These are phyloP conservation scores for Trametes villosa DNA, from an alignment of 768 basidiomycete species.

Conservation along the genomic window DNA sequence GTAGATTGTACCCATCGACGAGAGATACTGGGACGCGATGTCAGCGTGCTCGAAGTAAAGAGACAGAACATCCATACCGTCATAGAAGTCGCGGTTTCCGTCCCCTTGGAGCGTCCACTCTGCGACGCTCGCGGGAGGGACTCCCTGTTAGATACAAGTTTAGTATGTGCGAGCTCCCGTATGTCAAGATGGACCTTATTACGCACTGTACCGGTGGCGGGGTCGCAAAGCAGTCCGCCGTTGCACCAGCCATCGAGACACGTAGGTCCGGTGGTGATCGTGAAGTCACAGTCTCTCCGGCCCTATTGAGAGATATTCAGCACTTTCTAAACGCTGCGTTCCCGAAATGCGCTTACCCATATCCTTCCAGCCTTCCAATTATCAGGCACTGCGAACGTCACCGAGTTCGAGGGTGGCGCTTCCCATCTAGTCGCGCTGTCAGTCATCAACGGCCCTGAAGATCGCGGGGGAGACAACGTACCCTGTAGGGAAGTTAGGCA, in stretches of 20 bases:
- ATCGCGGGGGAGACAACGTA: no score
- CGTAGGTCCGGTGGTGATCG: conserved; percentile 47
- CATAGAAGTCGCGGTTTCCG: conserved; percentile 30
- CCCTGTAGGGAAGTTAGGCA: conserved; percentile 52
- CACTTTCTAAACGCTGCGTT: no score
- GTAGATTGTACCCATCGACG: conserved; percentile 36
- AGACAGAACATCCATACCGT: conserved; percentile 18
- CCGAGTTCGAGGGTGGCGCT: conserved; percentile 40
- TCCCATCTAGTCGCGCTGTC: no score
- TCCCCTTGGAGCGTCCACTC: conserved; percentile 39
- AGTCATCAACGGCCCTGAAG: no score
- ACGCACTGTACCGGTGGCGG: conserved; percentile 51
- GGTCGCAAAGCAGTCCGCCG: conserved; percentile 65
- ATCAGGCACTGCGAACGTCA: conserved; percentile 59
- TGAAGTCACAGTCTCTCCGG: conserved; percentile 58
- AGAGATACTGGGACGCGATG: conserved; percentile 21
- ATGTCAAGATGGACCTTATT: no score
- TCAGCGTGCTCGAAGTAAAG: no score
- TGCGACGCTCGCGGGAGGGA: conserved; percentile 39
- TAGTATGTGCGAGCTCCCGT: no score
- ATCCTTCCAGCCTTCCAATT: conserved; percentile 70
- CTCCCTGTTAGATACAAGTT: no score
- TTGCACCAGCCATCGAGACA: conserved; percentile 72
- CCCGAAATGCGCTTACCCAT: conserved; percentile 49
- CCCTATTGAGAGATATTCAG: conserved; percentile 8